Evolutionary conservation across 1,284 basidiomycete species (phyloP), one percentile per base, ranked within the genome.

Genomic region (Apiotrichum akiyoshidainum): DNA sequence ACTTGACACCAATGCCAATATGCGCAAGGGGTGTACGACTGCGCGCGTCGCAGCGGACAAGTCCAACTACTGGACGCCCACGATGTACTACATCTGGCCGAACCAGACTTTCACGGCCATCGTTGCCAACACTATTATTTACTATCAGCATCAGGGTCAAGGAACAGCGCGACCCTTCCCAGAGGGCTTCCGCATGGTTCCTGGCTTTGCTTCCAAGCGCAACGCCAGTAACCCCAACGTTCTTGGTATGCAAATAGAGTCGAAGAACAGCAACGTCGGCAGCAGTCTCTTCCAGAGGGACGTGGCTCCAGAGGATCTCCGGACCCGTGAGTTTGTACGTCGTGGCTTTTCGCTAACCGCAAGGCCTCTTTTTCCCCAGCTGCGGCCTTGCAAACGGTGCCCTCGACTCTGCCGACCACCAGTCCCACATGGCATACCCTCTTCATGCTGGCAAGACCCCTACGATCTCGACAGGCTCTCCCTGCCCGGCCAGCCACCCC

Each of bases 331-430:
- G 26, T 31, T 31, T 7, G 7, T 3, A 31, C 3, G 26, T 31
- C 26, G 26, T 31, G 26, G 7, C 3, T 31, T 31, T 7, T 7
- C 26, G 26, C 26, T 31, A 31, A 31, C 26, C 7, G 26, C 7
- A 7, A 31, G 26, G 26, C 7, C 46, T 51, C 42, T 75, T 58
- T 63, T 75, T 72, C 65, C 73, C 73, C 26, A 67, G 65, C 54
- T 72, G 70, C 49, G 71, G 71, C 19, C 52, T 68, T 11, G 69
- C 69, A 1, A 54, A 61, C 54, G 66, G 66, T 16, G 51, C 52
- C 26, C 71, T 80, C 55, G 78, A 80, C 60, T 77, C 76, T 8
- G 39, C 71, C 5, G 77, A 81, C 51, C 79, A 81, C 68, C 63
- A 67, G 53, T 71, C 68, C 3, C 76, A 79, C 69, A 76, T 80